Conservation (phyloP, 2,329 filamentous ascomycete genomes). For the Pseudocercospora crystallina region DNA sequence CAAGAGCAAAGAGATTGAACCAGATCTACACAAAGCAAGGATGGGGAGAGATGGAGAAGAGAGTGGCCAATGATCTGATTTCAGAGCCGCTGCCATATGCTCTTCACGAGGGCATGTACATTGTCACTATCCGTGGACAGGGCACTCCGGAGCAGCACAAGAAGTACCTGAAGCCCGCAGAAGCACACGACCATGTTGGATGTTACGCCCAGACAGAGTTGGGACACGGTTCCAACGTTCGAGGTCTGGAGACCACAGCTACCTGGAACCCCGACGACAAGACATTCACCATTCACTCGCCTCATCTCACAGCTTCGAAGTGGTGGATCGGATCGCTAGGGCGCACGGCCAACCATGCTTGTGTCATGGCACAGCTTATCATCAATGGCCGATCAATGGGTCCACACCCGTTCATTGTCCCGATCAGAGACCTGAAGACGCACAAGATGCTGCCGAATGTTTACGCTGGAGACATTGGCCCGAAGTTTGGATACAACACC, state of each 20-base stretch:
- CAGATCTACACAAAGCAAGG: slow-evolving; percentile 65
- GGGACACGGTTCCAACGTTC: slow-evolving; percentile 75
- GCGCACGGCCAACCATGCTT: slow-evolving; percentile 71
- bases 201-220: slow-evolving; percentile 82
- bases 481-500: slow-evolving; percentile 68
- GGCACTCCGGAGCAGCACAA: slow-evolving; percentile 72
- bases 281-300: slow-evolving; percentile 73
- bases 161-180: slow-evolving; percentile 67
- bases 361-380: slow-evolving; percentile 75
- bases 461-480: slow-evolving; percentile 77
- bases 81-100: slow-evolving; percentile 73
- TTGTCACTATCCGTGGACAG: slow-evolving; percentile 69
- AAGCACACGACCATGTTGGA: slow-evolving; percentile 70
- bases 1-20: slow-evolving; percentile 67
- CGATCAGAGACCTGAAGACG: slow-evolving; percentile 68
- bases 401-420: slow-evolving; percentile 76
- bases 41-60: slow-evolving; percentile 66
- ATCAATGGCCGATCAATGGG: slow-evolving; percentile 68
- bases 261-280: slow-evolving; percentile 73
- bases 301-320: slow-evolving; percentile 72
- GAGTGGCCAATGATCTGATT: slow-evolving; percentile 66
- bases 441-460: slow-evolving; percentile 68
- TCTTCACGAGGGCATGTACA: slow-evolving; percentile 69
- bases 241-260: slow-evolving; percentile 69
- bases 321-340: slow-evolving; percentile 85